Evolutionary conservation across 106 monocot genomes (phyloP).

Genomic region (Dactylorhiza incarnata): DNA sequence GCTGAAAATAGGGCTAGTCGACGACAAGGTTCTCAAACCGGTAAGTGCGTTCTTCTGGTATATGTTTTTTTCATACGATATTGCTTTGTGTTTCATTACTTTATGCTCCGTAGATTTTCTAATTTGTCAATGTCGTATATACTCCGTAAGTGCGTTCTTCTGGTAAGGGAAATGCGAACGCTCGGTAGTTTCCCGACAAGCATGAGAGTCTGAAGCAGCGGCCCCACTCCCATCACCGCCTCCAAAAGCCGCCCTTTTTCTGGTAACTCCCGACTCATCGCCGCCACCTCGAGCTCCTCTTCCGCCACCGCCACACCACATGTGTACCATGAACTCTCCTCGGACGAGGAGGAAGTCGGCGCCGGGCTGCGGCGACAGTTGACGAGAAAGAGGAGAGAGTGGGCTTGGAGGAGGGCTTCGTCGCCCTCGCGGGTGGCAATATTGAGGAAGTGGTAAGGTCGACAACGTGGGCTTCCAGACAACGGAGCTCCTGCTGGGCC

Average conservation of each 20-base stretch:
- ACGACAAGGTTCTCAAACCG: too few relatives aligned
- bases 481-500: slow-evolving; percentile 40
- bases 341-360: background rate
- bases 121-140: too few relatives aligned
- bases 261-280: slow-evolving; percentile 5
- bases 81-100: too few relatives aligned
- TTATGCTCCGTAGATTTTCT: too few relatives aligned
- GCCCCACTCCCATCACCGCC: slow-evolving; percentile 19
- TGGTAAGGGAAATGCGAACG: too few relatives aligned
- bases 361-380: background rate
- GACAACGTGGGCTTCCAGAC: slow-evolving; percentile 30
- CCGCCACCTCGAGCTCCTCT: slow-evolving; percentile 2
- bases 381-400: slow-evolving; percentile 11
- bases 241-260: slow-evolving; percentile 22
- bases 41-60: too few relatives aligned
- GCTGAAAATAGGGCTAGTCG: too few relatives aligned
- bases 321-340: background rate
- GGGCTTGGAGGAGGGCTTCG: slow-evolving; percentile 17
- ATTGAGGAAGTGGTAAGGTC: slow-evolving; percentile 38
- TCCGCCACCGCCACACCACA: background rate
- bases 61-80: too few relatives aligned
- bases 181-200: too few relatives aligned
- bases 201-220: slow-evolving; percentile 17
- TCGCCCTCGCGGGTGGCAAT: slow-evolving; percentile 45
- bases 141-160: too few relatives aligned